These are phyloP conservation scores for Aspergillus spinulosporus DNA, from an alignment of 2,329 filamentous ascomycete species.

Conservation along the genomic window DNA sequence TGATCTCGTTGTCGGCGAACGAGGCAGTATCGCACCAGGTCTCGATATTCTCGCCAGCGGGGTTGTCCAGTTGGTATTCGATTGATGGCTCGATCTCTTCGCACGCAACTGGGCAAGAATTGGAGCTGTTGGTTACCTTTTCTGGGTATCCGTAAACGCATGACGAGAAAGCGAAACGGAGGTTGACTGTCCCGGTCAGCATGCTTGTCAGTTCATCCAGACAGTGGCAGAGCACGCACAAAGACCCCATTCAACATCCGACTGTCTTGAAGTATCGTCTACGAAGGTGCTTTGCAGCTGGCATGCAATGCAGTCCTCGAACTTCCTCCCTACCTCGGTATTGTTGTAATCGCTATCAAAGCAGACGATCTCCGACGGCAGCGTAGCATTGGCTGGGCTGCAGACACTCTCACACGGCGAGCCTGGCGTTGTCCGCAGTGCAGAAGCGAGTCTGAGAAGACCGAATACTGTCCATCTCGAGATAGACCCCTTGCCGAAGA, in stretches of 20 bases:
- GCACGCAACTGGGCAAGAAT: slow-evolving; percentile 48
- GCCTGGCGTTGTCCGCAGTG: slow-evolving; percentile 35
- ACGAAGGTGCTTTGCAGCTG: slow-evolving; percentile 42
- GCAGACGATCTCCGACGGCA: slow-evolving; percentile 44
- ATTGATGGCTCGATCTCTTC: slow-evolving; percentile 36
- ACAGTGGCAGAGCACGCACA: slow-evolving; percentile 36
- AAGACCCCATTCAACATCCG: slow-evolving; percentile 49
- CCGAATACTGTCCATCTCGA: slow-evolving; percentile 24
- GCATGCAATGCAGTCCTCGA: slow-evolving; percentile 45
- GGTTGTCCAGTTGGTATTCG: slow-evolving; percentile 31
- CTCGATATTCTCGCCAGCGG: slow-evolving; percentile 32
- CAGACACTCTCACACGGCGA: slow-evolving; percentile 43
- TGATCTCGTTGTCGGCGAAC: slow-evolving; percentile 45
- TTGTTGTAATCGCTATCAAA: slow-evolving; percentile 38
- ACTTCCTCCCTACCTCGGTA: slow-evolving; percentile 36
- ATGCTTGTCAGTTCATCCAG: neutral
- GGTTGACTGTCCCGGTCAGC: slow-evolving; percentile 39
- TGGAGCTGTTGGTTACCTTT: slow-evolving; percentile 39
- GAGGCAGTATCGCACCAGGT: slow-evolving; percentile 40
- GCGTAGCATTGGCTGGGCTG: slow-evolving; percentile 38
- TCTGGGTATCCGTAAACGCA: slow-evolving; percentile 47
- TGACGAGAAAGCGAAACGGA: slow-evolving; percentile 46
- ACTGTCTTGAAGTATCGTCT: slow-evolving; percentile 35
- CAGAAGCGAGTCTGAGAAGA: slow-evolving; percentile 27
- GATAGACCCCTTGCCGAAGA: slow-evolving; percentile 16